phyloP scores from a whole-genome alignment of 768 basidiomycete genomes.

The Tylopilus rubrobrunneus region DNA sequence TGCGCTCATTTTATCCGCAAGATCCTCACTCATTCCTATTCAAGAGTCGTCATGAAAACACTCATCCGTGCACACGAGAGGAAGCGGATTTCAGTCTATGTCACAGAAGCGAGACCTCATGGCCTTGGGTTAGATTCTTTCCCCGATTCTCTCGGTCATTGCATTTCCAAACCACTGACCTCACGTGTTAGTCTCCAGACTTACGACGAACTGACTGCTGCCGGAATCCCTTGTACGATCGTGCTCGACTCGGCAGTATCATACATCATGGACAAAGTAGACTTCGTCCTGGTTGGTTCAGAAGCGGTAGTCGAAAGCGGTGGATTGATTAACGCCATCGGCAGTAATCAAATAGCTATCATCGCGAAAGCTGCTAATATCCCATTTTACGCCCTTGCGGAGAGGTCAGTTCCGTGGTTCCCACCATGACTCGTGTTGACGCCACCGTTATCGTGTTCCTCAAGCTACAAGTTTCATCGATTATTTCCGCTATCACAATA shows the following conservation, averaged over 20 bases:
- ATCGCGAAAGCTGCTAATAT: slow-evolving; percentile 93
- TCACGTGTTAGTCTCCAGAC: slow-evolving; percentile 69
- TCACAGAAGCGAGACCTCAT: slow-evolving; percentile 91
- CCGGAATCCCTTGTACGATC: slow-evolving; percentile 92
- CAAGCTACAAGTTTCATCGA: slow-evolving; percentile 95
- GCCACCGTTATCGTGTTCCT: slow-evolving; percentile 20
- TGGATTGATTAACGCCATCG: slow-evolving; percentile 87
- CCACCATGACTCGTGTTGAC: slow-evolving; percentile 18
- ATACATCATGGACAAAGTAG: slow-evolving; percentile 95
- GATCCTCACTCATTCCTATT: slow-evolving; percentile 97
- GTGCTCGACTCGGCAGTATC: slow-evolving; percentile 96
- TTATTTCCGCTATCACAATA: slow-evolving; percentile 91
- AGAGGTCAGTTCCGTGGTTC: slow-evolving; percentile 54
- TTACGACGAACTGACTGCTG: slow-evolving; percentile 78
- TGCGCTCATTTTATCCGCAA: slow-evolving; percentile 32
- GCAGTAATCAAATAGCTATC: slow-evolving; percentile 95
- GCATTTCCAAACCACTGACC: slow-evolving; percentile 8
- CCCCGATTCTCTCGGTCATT: background rate
- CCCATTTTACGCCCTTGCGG: slow-evolving; percentile 93
- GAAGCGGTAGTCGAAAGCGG: slow-evolving; percentile 99
- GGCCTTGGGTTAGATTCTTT: slow-evolving; percentile 68
- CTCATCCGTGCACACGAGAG: slow-evolving; percentile 84
- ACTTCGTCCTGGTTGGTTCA: slow-evolving; percentile 93
- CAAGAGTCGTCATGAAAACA: slow-evolving; percentile 91
- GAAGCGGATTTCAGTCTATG: slow-evolving; percentile 96